A percentile compares a stretch with the other conserved stretches of the same genome.
phyloP scores from a whole-genome alignment of 306 rosid species.

The Sicyos edulis region DNA sequence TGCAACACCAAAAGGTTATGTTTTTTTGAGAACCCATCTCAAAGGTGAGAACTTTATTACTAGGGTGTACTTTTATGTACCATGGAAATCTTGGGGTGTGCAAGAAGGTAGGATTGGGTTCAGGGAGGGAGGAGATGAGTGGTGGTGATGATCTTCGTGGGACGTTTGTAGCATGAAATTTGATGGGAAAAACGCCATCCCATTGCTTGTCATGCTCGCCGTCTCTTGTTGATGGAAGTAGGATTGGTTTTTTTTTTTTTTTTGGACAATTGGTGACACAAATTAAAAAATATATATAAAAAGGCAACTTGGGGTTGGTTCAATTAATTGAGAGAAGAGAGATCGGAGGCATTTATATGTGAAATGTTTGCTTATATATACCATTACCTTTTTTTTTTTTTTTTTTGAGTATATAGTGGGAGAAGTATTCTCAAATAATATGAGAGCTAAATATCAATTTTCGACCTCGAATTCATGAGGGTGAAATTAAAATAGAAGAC shows the following conservation, averaged over 20 bases:
- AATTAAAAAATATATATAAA: constrained; percentile 17
- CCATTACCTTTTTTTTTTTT: too few species aligned
- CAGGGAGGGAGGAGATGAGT: constrained; percentile 61
- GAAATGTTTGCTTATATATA: constrained; percentile 38
- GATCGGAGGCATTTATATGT: constrained; percentile 32
- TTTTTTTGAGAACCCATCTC: too few species aligned
- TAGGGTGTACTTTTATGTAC: constrained; percentile 23
- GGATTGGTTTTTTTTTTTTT: neutral
- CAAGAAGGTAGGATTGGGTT: constrained; percentile 66
- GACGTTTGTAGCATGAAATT: constrained; percentile 88
- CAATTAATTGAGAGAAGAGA: constrained; percentile 15
- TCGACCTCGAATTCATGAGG: too few species aligned
- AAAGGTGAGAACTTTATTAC: too few species aligned
- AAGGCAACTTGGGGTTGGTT: constrained; percentile 10
- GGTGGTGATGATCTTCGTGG: constrained; percentile 37
- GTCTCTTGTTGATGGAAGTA: neutral
- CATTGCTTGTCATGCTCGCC: constrained; percentile 40
- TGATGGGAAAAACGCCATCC: constrained; percentile 90
- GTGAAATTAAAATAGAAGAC: too few species aligned
- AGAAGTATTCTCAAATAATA: too few species aligned
- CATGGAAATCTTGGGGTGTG: constrained; percentile 80
- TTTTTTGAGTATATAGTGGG: too few species aligned
- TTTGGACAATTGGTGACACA: neutral
- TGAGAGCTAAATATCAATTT: too few species aligned
- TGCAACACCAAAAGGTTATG: neutral